phyloP scores from a whole-genome alignment of 2,329 filamentous ascomycete genomes.

The Fusarium ramigenum region DNA sequence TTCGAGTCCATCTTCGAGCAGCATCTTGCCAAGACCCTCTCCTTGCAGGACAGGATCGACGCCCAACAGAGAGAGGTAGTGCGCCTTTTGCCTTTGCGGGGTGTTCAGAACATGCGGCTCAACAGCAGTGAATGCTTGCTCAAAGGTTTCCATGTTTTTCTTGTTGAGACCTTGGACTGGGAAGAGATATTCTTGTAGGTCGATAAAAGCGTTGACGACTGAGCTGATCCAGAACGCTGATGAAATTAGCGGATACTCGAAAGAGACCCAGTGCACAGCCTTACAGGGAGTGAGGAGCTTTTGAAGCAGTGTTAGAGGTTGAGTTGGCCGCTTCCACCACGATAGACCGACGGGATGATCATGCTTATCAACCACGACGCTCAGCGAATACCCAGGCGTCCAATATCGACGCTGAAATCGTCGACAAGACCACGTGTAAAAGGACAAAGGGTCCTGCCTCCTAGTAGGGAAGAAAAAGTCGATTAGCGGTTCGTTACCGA shows the following conservation, averaged over 20 bases:
- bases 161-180: not conserved
- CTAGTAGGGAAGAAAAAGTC: not conserved
- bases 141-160: not conserved
- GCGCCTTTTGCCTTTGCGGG: not conserved
- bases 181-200: not conserved
- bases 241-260: rapidly evolving
- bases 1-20: not conserved
- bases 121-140: not conserved
- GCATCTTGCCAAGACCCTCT: not conserved
- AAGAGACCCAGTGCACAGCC: rapidly evolving
- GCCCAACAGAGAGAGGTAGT: not conserved
- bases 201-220: not conserved
- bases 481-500: not conserved
- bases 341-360: slow-evolving; percentile 1
- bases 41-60: slow-evolving; percentile 1
- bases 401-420: slow-evolving; percentile 7
- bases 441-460: not conserved
- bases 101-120: not conserved
- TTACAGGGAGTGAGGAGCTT: not conserved
- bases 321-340: not conserved
- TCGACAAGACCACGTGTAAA: not conserved
- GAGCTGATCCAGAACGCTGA: not conserved
- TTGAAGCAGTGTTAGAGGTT: not conserved
- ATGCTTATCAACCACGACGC: not conserved
- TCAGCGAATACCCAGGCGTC: slow-evolving; percentile 3